A percentile compares a stretch with the other conserved stretches of the same genome.
Conservation (phyloP, 2,329 filamentous ascomycete genomes). For the Curvularia lunata region DNA sequence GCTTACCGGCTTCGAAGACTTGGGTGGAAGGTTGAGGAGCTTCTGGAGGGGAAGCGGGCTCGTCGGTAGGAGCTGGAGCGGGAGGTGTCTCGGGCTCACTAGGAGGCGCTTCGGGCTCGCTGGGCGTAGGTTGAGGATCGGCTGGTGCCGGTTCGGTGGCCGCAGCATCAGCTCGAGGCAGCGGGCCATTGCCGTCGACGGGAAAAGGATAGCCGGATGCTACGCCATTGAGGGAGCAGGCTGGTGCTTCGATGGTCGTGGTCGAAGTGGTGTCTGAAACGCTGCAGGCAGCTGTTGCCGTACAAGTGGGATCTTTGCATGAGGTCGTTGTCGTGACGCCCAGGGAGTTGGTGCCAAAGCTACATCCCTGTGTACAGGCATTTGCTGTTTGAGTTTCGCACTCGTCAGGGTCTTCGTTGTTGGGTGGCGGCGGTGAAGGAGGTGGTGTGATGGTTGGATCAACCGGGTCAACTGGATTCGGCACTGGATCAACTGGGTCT, state of each 20-base stretch:
- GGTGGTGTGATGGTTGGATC: conserved; percentile 1
- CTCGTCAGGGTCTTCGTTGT: neutral
- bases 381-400: neutral
- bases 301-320: conserved; percentile 1
- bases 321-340: neutral
- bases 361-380: neutral
- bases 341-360: neutral
- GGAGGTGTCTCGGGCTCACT: neutral
- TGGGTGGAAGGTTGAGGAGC: neutral
- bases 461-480: neutral
- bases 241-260: neutral
- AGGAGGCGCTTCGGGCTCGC: neutral
- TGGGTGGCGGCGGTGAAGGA: neutral
- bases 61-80: neutral
- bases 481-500: neutral
- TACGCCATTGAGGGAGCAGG: neutral
- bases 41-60: neutral
- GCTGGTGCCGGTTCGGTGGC: neutral
- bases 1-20: neutral
- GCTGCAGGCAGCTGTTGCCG: neutral
- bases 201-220: neutral
- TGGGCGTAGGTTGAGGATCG: neutral
- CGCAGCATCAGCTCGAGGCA: neutral
- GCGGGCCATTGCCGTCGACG: neutral
- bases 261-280: neutral